Base-by-base conservation (phyloP, 345 rosid genomes). In the Dipteronia dyeriana region DNA sequence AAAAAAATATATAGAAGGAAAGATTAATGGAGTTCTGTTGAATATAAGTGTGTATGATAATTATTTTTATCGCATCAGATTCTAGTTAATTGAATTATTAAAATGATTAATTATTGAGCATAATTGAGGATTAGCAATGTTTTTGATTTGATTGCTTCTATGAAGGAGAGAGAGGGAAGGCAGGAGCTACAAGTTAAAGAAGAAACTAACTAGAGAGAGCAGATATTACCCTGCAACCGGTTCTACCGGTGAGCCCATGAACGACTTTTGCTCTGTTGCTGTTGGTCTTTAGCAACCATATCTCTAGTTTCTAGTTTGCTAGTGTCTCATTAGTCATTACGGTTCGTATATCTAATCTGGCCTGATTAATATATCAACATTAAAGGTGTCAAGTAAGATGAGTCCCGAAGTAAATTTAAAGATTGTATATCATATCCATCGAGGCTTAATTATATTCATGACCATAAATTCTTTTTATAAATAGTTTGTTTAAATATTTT, bases 121-220 rank as follows among this genome's bases (percentile, higher is more conserved):
- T 76, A 71, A 76, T 76, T 25, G 26, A 14, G 38, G 78, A 68
- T 68, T 68, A 62, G 25, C 10, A 16, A 16, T 10, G 9, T 11
- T 38, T 47, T 29, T 71, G 38, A 66, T 45, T 76, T 47, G 80
- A 73, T 81, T 76, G 74, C 70, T 49, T 54, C 65, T 20, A 25
- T 4, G 10, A 10, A 11, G 10, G 7, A 5, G 23, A 56, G 3
- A 19, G 20, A 64, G 62, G 17, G 61, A 38, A 66, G 72, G 53
- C 65, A 9, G 29, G 60, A 66, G 81, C 60, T 66, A 49, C 41
- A 71, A 26, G 75, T n/a, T 29, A 67, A 64, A 39, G n/a, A 47
- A n/a, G 59, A 51, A 65, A 51, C 64, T 2, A 59, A 59, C 26
- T 25, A 59, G 26, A 59, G 20, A 23, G 65, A 22, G 72, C 9